phyloP scores from a whole-genome alignment of 176 grass and related monocot species.

The Juncus effusus region DNA sequence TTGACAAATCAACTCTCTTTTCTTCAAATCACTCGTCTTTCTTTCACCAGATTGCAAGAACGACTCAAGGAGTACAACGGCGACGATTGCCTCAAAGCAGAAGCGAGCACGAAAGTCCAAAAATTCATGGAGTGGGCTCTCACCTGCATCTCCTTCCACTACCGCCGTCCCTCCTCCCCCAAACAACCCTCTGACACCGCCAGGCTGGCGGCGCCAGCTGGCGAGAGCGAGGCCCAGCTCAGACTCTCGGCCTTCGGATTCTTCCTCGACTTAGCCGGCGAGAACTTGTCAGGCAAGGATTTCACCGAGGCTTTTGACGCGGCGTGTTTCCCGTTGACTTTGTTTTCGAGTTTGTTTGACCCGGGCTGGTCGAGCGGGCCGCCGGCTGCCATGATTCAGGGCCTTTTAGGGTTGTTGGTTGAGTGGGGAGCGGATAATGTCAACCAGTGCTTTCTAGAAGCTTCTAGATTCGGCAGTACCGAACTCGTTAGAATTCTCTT shows the following conservation, averaged over 20 bases:
- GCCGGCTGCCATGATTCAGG: constrained; percentile 53
- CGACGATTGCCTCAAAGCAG: constrained; percentile 56
- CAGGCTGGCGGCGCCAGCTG: constrained; percentile 10
- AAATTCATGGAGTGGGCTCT: constrained; percentile 90
- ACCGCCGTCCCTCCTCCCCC: constrained; percentile 19
- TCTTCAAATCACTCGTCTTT: neutral
- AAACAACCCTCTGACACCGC: constrained; percentile 13
- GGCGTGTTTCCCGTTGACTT: constrained; percentile 75
- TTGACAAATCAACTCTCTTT: neutral
- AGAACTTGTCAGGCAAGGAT: constrained; percentile 71
- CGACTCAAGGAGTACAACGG: constrained; percentile 76
- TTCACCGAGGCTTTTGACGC: constrained; percentile 85
- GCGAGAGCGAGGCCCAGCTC: constrained; percentile 48
- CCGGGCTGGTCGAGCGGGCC: constrained; percentile 73
- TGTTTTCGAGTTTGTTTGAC: constrained; percentile 84
- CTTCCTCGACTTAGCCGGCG: constrained; percentile 73
- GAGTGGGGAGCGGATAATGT: constrained; percentile 84
- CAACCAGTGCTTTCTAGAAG: constrained; percentile 76
- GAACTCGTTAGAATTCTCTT: constrained; percentile 79
- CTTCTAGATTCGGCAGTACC: constrained; percentile 78
- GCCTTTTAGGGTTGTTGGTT: constrained; percentile 64
- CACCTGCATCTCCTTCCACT: constrained; percentile 63
- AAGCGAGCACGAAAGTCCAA: constrained; percentile 63
- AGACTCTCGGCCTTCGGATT: constrained; percentile 66
- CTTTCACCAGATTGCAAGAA: constrained; percentile 46